Evolutionary conservation across 768 basidiomycete genomes (phyloP).

Genomic region (Favolaschia claudopus): DNA sequence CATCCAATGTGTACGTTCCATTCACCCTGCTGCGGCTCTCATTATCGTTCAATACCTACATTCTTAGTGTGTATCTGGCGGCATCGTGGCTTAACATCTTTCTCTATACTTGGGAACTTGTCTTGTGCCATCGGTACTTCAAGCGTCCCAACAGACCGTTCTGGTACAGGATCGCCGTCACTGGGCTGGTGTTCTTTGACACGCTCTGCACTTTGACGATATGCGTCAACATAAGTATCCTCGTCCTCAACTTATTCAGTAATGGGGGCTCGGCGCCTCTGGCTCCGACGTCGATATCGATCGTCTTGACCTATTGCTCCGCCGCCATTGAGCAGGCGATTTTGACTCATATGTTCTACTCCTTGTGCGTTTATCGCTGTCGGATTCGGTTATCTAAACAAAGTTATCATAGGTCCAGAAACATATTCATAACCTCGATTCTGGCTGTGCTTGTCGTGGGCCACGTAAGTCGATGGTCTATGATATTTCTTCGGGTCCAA

Average conservation of each 20-base stretch:
- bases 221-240: neutral
- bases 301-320: neutral
- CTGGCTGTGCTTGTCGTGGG: neutral
- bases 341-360: neutral
- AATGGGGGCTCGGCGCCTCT: neutral
- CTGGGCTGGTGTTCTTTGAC: conserved; percentile 1
- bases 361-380: neutral
- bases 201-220: neutral
- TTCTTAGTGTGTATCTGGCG: neutral
- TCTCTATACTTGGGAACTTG: conserved; percentile 1
- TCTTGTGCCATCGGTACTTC: neutral
- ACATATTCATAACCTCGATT: neutral
- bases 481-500: neutral
- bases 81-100: conserved; percentile 2
- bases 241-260: neutral
- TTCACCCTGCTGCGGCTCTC: neutral
- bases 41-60: neutral
- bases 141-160: conserved; percentile 4
- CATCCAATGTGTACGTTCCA: neutral
- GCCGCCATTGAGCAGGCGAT: conserved; percentile 7
- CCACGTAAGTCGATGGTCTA: neutral
- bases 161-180: neutral
- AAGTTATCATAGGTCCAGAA: neutral
- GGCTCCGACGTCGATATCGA: neutral
- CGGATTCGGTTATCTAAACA: neutral